A percentile compares a stretch with the other conserved stretches of the same genome.
Conservation (phyloP, 1,139 yeast genomes). For the Geotrichum carabidarum region DNA sequence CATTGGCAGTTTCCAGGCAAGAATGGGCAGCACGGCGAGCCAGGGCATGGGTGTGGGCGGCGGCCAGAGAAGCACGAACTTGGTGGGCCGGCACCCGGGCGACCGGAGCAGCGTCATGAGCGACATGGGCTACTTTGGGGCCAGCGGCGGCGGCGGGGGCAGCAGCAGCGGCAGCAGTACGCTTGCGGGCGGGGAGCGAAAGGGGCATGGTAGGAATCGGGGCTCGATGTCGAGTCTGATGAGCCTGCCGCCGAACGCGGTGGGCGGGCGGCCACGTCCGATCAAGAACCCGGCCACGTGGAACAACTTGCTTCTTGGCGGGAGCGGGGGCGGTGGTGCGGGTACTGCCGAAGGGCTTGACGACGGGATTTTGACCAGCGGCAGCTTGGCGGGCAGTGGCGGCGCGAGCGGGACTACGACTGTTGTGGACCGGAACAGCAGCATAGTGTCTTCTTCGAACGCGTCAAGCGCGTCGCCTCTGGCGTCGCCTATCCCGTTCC, state of each 20-base stretch:
- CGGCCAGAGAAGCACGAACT: not conserved
- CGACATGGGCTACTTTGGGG: constrained; percentile 5
- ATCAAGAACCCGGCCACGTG: constrained; percentile 18
- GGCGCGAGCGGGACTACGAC: too few relatives aligned
- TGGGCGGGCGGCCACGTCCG: constrained; percentile 6
- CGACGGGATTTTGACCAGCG: not conserved
- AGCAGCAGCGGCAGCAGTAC: not conserved
- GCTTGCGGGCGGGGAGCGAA: not conserved
- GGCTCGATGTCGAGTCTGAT: constrained; percentile 13
- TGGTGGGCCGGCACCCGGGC: constrained; percentile 1
- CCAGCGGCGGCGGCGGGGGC: not conserved
- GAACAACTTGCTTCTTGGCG: constrained; percentile 15
- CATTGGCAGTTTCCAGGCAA: constrained; percentile 31
- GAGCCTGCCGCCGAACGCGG: constrained; percentile 7
- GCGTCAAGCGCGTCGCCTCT: not conserved
- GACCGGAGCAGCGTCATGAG: constrained; percentile 8
- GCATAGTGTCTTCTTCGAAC: not conserved
- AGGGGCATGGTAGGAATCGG: constrained; percentile 8
- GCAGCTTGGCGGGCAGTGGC: not conserved
- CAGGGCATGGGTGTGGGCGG: not conserved
- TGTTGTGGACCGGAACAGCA: not conserved
- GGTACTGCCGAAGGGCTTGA: not conserved
- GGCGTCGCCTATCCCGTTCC: not conserved
- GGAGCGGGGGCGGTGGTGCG: not conserved
- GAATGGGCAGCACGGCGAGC: constrained; percentile 23